Evolutionary conservation across 495 filamentous ascomycete species (phyloP).

Genomic region (Hypoxylon trugodes): DNA sequence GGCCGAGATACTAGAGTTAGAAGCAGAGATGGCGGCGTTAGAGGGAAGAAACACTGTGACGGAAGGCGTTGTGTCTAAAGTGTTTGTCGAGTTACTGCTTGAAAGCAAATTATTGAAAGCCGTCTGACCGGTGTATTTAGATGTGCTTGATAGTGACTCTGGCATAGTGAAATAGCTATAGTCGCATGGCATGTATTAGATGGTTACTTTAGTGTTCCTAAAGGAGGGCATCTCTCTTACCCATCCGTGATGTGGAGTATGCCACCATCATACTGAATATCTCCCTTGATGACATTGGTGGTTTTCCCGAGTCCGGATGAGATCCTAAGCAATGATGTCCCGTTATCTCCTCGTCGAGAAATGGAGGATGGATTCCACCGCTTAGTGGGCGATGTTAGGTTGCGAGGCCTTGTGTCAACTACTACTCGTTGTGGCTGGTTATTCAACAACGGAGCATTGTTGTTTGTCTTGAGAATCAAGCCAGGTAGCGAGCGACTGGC

Average conservation of each 20-base stretch:
- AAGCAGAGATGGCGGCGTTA: conserved; percentile 32
- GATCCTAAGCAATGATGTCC: conserved; percentile 21
- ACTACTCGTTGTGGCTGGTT: conserved; percentile 16
- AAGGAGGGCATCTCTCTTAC: conserved; percentile 25
- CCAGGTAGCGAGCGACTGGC: conserved; percentile 17
- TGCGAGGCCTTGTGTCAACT: conserved; percentile 16
- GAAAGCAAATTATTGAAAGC: conserved; percentile 39
- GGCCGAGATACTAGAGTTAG: conserved; percentile 13
- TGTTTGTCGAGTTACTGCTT: conserved; percentile 54
- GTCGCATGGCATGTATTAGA: not conserved
- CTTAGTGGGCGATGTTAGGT: conserved; percentile 20
- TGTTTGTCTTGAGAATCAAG: conserved; percentile 17
- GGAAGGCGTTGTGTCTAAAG: conserved; percentile 40
- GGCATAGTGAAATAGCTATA: conserved; percentile 53
- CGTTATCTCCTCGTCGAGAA: not conserved
- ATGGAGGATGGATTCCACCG: conserved; percentile 1
- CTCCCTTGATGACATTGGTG: conserved; percentile 42
- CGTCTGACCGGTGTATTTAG: conserved; percentile 28
- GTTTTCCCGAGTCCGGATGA: conserved; percentile 44
- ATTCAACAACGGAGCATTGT: conserved; percentile 1
- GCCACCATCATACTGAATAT: conserved; percentile 45
- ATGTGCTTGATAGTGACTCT: conserved; percentile 47
- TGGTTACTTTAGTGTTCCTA: not conserved
- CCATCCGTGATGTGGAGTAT: conserved; percentile 45
- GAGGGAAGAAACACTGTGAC: conserved; percentile 40